phyloP scores from a whole-genome alignment of 495 filamentous ascomycete genomes.

The Pseudevernia furfuracea region DNA sequence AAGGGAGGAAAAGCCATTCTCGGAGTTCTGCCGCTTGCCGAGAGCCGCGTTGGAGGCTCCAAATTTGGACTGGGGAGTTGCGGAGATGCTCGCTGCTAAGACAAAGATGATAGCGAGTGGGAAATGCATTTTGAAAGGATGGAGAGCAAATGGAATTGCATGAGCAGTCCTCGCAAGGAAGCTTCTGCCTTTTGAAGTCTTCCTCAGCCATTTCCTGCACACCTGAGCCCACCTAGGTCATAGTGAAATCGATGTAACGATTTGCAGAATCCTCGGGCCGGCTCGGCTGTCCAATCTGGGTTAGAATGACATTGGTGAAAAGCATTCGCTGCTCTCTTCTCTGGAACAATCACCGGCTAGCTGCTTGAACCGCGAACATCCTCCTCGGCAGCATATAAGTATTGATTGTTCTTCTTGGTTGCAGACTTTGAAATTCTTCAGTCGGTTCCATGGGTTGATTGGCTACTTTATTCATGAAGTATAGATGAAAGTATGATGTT shows the following conservation, averaged over 20 bases:
- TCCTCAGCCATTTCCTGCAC: not conserved
- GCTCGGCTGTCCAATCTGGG: not conserved
- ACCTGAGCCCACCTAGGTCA: not conserved
- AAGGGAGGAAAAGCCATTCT: not conserved
- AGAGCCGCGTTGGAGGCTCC: slow-evolving; percentile 9
- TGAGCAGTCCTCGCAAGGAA: not conserved
- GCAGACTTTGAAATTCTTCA: no score
- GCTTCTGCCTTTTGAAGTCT: not conserved
- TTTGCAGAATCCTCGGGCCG: not conserved
- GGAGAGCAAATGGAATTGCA: not conserved
- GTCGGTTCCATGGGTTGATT: not conserved
- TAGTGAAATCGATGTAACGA: not conserved
- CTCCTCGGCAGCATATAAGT: not conserved
- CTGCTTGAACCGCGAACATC: not conserved
- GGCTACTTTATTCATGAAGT: not conserved
- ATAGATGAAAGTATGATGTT: not conserved
- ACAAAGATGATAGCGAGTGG: not conserved
- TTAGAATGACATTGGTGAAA: not conserved
- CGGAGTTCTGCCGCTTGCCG: slow-evolving; percentile 16
- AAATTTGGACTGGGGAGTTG: slow-evolving; percentile 6
- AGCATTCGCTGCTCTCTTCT: not conserved
- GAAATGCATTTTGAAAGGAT: not conserved
- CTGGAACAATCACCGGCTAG: not conserved
- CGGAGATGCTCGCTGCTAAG: slow-evolving; percentile 5
- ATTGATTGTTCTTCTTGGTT: no score